Percentiles rank a stretch among this genome's conserved stretches.
Evolutionary conservation across 1,284 basidiomycete species (phyloP).

Genomic region (Mycosarcoma mackinlayi): DNA sequence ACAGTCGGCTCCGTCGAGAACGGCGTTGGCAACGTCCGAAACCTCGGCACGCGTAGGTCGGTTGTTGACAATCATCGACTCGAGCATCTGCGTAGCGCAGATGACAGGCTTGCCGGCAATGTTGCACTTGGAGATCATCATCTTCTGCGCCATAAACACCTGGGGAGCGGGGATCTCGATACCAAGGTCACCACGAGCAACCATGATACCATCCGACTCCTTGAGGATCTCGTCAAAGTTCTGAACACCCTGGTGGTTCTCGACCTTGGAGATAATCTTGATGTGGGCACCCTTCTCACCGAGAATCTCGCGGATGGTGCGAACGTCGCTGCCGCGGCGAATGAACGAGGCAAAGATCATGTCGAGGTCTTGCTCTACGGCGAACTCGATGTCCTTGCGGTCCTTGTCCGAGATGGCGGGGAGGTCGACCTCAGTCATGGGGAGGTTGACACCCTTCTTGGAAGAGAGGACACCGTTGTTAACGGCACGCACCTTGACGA

Average conservation of each 20-base stretch:
- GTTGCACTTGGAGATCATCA: constrained; percentile 69
- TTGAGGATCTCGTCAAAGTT: constrained; percentile 69
- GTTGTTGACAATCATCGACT: constrained; percentile 74
- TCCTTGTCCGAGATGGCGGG: constrained; percentile 98
- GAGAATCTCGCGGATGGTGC: constrained; percentile 65
- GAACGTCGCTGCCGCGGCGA: constrained; percentile 63
- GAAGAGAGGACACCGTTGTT: constrained; percentile 95
- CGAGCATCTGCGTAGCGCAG: constrained; percentile 99
- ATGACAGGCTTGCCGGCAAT: constrained; percentile 82
- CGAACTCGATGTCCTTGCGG: constrained; percentile 84
- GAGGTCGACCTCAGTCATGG: constrained; percentile 96
- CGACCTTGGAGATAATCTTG: constrained; percentile 68
- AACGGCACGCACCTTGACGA: constrained; percentile 79
- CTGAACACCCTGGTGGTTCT: constrained; percentile 68
- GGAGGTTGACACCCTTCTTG: constrained; percentile 99
- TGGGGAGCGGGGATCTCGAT: constrained; percentile 74
- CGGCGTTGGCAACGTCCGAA: constrained; percentile 68
- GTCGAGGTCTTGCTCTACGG: constrained; percentile 97
- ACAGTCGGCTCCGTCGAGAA: constrained; percentile 68
- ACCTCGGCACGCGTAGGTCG: constrained; percentile 68
- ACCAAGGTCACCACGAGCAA: constrained; percentile 68
- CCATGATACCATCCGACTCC: constrained; percentile 68
- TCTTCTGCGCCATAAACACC: constrained; percentile 69
- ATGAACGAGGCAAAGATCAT: constrained; percentile 75
- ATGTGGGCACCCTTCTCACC: constrained; percentile 67